Percentiles rank a stretch among this genome's conserved stretches.
These are phyloP conservation scores for Syzygium syzygioides DNA, from an alignment of 441 rosid genomes.

Conservation along the genomic window DNA sequence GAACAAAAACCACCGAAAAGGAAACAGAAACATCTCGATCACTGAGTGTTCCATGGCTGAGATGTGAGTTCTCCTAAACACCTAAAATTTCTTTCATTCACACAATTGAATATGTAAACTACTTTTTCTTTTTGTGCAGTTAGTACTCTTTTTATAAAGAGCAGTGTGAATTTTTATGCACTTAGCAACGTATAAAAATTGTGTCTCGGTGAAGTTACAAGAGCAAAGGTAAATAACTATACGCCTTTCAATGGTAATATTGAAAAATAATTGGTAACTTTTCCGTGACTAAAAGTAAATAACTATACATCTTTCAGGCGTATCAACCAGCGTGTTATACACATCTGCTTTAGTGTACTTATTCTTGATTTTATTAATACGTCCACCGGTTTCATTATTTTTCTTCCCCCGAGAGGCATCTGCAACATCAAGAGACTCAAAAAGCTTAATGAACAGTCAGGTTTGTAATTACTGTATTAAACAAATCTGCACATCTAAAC, in stretches of 20 bases:
- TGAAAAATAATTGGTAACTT: not conserved
- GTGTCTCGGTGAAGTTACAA: not conserved
- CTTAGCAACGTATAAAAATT: not conserved
- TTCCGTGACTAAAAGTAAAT: not conserved
- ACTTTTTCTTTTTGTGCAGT: not conserved
- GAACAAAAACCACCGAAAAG: not conserved
- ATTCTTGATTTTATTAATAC: not conserved
- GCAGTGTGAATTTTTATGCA: not conserved
- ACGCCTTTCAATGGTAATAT: not conserved
- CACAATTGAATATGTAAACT: not conserved
- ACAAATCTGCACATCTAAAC: not conserved
- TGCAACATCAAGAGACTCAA: not conserved
- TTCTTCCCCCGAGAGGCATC: not conserved
- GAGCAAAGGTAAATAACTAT: not conserved
- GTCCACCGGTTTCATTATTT: not conserved
- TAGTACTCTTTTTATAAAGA: not conserved
- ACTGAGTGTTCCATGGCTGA: not conserved
- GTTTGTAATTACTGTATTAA: not conserved
- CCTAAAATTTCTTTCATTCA: not conserved
- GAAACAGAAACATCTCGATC: not conserved
- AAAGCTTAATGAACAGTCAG: not conserved
- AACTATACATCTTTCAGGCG: not conserved
- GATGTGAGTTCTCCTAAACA: not conserved
- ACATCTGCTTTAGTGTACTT: not conserved
- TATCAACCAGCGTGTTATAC: not conserved